Evolutionary conservation across 768 basidiomycete genomes (phyloP).

Genomic region (Lanmaoa rubissima): DNA sequence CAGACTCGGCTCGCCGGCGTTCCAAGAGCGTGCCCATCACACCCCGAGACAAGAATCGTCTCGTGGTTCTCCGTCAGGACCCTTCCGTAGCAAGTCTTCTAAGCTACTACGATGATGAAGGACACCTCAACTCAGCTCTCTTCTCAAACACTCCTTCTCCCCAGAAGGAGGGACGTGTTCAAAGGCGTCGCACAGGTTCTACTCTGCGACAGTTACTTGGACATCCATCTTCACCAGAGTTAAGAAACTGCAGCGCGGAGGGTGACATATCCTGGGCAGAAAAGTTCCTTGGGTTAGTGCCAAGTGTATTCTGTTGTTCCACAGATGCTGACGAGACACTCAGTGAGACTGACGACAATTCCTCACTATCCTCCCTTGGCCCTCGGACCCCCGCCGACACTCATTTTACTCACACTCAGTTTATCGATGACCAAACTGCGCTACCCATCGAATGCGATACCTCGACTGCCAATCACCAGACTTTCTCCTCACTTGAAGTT

Average conservation of each 20-base stretch:
- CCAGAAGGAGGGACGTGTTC: slow-evolving; percentile 42
- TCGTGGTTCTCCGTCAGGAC: slow-evolving; percentile 63
- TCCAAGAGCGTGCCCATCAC: slow-evolving; percentile 38
- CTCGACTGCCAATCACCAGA: slow-evolving; percentile 34
- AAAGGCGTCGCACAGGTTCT: slow-evolving; percentile 62
- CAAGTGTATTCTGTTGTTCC: not conserved
- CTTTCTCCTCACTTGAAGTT: slow-evolving; percentile 74
- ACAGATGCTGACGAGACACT: slow-evolving; percentile 8
- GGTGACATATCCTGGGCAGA: slow-evolving; percentile 88
- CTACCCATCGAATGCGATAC: slow-evolving; percentile 48
- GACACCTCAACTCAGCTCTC: slow-evolving; percentile 54
- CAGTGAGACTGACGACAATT: slow-evolving; percentile 46
- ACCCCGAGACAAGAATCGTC: slow-evolving; percentile 49
- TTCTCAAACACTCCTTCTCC: slow-evolving; percentile 60
- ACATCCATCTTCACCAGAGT: slow-evolving; percentile 36
- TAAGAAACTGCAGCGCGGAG: slow-evolving; percentile 44
- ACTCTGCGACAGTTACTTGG: slow-evolving; percentile 75
- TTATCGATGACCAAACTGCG: slow-evolving; percentile 36
- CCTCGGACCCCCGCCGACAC: slow-evolving; percentile 49
- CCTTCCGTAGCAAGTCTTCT: slow-evolving; percentile 77
- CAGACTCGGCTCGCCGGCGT: slow-evolving; percentile 29
- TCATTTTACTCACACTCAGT: slow-evolving; percentile 41
- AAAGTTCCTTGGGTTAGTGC: slow-evolving; percentile 59
- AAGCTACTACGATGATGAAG: slow-evolving; percentile 71
- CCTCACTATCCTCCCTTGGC: slow-evolving; percentile 48